Conservation (phyloP, 2,329 filamentous ascomycete species). For the Pseudogymnoascus sp. region DNA sequence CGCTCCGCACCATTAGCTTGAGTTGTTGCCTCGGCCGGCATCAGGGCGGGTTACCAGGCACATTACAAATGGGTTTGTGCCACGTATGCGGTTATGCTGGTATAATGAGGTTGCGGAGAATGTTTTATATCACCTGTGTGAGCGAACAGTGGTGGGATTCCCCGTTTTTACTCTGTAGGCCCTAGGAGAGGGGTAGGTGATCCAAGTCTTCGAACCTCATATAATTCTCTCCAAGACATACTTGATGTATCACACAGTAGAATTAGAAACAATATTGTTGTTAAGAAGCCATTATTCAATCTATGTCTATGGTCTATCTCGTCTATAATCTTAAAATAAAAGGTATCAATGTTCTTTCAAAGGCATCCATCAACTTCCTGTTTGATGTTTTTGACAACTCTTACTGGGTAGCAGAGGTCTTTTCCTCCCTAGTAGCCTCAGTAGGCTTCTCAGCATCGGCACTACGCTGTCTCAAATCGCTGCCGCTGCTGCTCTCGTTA, state of each 20-base stretch:
- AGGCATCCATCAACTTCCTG: not conserved
- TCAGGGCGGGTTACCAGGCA: too few relatives aligned
- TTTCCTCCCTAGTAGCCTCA: not conserved
- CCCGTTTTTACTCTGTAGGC: too few relatives aligned
- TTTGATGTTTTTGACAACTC: not conserved
- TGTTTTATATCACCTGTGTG: too few relatives aligned
- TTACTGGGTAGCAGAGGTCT: not conserved
- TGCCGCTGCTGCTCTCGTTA: not conserved
- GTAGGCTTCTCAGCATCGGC: not conserved
- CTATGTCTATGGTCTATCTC: constrained; percentile 6
- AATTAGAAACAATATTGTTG: not conserved
- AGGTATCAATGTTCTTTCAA: not conserved
- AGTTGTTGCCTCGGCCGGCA: too few relatives aligned
- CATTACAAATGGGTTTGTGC: too few relatives aligned
- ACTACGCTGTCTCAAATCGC: not conserved
- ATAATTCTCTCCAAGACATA: not conserved
- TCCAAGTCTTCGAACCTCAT: not conserved
- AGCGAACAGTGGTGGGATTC: too few relatives aligned
- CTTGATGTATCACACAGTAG: not conserved
- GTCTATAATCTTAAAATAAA: not conserved
- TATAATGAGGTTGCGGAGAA: too few relatives aligned
- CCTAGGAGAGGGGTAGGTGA: not conserved
- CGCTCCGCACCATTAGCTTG: too few relatives aligned
- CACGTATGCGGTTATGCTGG: too few relatives aligned
- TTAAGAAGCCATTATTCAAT: constrained; percentile 5